A percentile compares a stretch with the other conserved stretches of the same genome.
Evolutionary conservation across 208 protist species (phyloP).

Genomic region (Wallacemonas sp.): DNA sequence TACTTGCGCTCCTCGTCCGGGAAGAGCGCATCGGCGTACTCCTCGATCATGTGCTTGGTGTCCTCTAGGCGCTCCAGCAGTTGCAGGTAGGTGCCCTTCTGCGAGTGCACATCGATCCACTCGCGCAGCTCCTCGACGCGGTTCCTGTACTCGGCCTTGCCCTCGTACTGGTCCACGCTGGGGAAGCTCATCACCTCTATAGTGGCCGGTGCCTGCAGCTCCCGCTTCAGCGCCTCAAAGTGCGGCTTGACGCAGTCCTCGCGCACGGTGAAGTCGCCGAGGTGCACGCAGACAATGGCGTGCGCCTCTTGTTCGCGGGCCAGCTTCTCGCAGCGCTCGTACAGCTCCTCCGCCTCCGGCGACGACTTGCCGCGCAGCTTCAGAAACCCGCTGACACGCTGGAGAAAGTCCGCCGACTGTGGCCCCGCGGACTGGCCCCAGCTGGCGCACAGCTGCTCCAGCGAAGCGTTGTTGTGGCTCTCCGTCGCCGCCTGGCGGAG

Average conservation of each 20-base stretch:
- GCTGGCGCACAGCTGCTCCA: constrained; percentile 51
- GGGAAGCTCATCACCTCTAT: constrained; percentile 63
- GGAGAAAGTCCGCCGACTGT: constrained; percentile 15
- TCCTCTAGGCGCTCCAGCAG: constrained; percentile 63
- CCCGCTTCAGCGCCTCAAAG: constrained; percentile 51
- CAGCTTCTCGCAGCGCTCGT: constrained; percentile 41
- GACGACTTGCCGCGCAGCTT: constrained; percentile 19
- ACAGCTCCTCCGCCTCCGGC: constrained; percentile 10
- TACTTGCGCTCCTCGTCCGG: constrained; percentile 31
- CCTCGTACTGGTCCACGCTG: constrained; percentile 42
- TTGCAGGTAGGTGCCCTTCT: constrained; percentile 67
- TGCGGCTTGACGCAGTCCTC: constrained; percentile 70
- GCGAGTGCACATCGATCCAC: constrained; percentile 81
- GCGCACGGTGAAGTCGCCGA: constrained; percentile 71
- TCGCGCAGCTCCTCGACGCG: constrained; percentile 76
- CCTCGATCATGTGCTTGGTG: constrained; percentile 54
- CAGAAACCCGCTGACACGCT: constrained; percentile 19
- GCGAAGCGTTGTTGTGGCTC: constrained; percentile 28
- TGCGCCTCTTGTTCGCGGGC: constrained; percentile 51
- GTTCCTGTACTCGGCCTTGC: constrained; percentile 57
- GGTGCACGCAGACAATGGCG: constrained; percentile 60
- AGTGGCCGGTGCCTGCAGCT: constrained; percentile 59
- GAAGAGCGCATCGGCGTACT: constrained; percentile 64
- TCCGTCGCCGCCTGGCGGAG: constrained; percentile 39
- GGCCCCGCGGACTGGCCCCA: constrained; percentile 38